Evolutionary conservation across 2,329 filamentous ascomycete genomes (phyloP), one percentile per base, ranked within the genome.

Genomic region (Monosporascus sp.): DNA sequence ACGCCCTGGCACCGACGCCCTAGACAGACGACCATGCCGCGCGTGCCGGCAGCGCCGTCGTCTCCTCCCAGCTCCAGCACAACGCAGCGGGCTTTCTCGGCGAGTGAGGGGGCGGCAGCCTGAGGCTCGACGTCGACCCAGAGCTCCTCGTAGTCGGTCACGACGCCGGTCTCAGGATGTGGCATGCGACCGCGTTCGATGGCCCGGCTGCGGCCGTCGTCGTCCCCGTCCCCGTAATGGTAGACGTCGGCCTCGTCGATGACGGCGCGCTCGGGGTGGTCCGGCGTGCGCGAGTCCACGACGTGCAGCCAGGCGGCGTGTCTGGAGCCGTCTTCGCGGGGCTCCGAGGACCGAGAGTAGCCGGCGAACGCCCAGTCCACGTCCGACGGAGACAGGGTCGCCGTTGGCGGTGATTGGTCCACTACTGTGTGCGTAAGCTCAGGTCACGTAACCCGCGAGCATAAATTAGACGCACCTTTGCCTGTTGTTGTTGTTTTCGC

Each of bases 331-430:
- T 70, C 20, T 24, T 46, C 60, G 11, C 57, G 55, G 5, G 60
- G 53, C 27, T 60, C 56, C 0, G 73, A 76, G 0, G 70, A 46
- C 9, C 53, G 72, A 0, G 81, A 80, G 1, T 68, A 74, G 2
- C 85, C 85, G 0, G 80, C 81, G 58, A 88, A 85, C 4, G 79
- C 85, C 86, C 86, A 88, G 60, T 88, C 84, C 2, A 88, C 72
- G 1, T 72, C 62, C 19, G 66, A 58, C 5, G 49, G 48, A 7
- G 55, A 31, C 19, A 58, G 41, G 31, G 31, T 17, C 31, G 9
- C 16, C n/a, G 27, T 26, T 50, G 48, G 19, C n/a, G 20, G 31
- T 11, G 31, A 14, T 35, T 14, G 9, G 31, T 14, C 9, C 14
- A 14, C 11, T 35, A 27, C 14, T 31, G 24, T 11, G 24, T 3